Base-by-base conservation (phyloP, 2,329 filamentous ascomycete species). In the Pyrenochaeta sp. region DNA sequence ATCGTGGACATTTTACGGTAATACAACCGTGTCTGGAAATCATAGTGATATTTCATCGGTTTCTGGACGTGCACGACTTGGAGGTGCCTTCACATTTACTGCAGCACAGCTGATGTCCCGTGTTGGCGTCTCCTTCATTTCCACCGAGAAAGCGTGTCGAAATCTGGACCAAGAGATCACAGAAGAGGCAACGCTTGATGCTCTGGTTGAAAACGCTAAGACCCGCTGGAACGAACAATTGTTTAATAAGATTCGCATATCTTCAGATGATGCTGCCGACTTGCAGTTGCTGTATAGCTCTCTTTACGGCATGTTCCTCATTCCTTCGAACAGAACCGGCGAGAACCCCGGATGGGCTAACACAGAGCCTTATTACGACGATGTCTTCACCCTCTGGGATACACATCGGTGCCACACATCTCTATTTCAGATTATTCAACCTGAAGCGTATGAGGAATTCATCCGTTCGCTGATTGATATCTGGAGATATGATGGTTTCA, bases 91-190 rank as follows among this genome's bases (percentile, higher is more conserved):
- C 67, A 79, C 81, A 0, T 89, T 89, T 54, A 56, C 76, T 7
- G 66, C 75, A 0, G 67, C 72, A 0, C 55, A 73, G 2, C 75
- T 89, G 1, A 79, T 75, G 1, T 88, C 87, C 1, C 79, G 85
- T 2, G 85, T 90, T 0, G 88, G 88, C 1, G 84, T 90, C 10
- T 90, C 87, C 0, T 90, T 88, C 74, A 83, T 90, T n/a, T 90
- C 87, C 0, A 68, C 79, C 0, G 74, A 78, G 4, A 82, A 87
- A 57, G 88, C 87, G 4, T 90, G 88, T 67, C 49, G 68, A 9
- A 87, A 84, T 55, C 78, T 87, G 17, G 74, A 88, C 36, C 60
- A 66, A 1, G 84, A 90, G 61, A 85, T 90, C 12, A 79, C 83
- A 0, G 57, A 69, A 0, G 76, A 71, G 1, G 82, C 78, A 0